phyloP scores from a whole-genome alignment of 2,329 filamentous ascomycete species.

The Nemania diffusa region DNA sequence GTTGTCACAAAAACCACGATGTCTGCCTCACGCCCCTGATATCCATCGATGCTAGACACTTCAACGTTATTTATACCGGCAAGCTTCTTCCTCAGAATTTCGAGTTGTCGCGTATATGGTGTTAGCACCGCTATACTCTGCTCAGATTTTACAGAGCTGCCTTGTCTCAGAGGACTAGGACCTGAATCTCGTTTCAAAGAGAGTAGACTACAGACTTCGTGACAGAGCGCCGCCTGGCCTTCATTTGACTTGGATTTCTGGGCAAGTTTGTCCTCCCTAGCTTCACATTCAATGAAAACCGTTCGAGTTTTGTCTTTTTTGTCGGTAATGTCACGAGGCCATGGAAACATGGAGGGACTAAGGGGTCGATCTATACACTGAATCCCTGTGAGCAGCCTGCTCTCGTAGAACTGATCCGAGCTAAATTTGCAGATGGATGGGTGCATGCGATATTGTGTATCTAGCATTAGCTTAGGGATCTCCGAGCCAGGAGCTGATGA shows the following conservation, averaged over 20 bases:
- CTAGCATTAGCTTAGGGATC: constrained; percentile 19
- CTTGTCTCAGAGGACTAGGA: not conserved
- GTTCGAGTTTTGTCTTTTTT: constrained; percentile 15
- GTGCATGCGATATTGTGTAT: constrained; percentile 31
- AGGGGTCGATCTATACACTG: not conserved
- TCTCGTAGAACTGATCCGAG: constrained; percentile 24
- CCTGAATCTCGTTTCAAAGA: not conserved
- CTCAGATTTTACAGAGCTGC: not conserved
- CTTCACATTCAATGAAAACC: constrained; percentile 19
- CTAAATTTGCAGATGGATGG: constrained; percentile 27
- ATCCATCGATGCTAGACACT: constrained; percentile 28
- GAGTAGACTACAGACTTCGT: constrained; percentile 19
- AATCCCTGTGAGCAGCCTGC: constrained; percentile 13
- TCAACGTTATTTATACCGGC: constrained; percentile 19
- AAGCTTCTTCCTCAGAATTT: constrained; percentile 25
- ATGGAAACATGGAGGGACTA: constrained; percentile 18
- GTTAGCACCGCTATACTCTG: constrained; percentile 28
- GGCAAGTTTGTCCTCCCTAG: constrained; percentile 13
- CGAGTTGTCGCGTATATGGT: constrained; percentile 22
- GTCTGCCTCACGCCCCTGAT: constrained; percentile 26
- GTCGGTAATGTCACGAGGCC: constrained; percentile 8
- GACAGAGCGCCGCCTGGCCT: constrained; percentile 22
- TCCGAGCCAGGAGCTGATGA: not conserved
- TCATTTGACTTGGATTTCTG: constrained; percentile 22
- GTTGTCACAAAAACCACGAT: constrained; percentile 28